A percentile compares a stretch with the other conserved stretches of the same genome.
These are phyloP conservation scores for Apiotrichum mycotoxinovorans DNA, from an alignment of 1,284 basidiomycete genomes.

Conservation along the genomic window DNA sequence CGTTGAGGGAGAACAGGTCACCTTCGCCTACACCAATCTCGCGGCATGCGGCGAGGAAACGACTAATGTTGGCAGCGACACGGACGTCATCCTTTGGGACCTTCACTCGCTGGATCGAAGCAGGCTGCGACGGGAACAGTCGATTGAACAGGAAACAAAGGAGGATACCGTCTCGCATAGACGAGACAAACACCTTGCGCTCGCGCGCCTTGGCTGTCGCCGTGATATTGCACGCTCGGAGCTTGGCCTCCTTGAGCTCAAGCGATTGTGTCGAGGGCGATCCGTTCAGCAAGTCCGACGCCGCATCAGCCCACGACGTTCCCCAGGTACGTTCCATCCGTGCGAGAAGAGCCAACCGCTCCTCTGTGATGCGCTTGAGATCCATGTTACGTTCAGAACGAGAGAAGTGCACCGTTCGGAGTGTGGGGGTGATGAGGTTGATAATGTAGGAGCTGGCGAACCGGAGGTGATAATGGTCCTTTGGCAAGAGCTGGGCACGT, in stretches of 20 bases:
- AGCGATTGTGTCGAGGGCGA: slow-evolving; percentile 15
- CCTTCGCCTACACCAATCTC: slow-evolving; percentile 25
- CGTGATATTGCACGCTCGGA: slow-evolving; percentile 52
- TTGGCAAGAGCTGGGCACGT: slow-evolving; percentile 23
- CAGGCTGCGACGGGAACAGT: slow-evolving; percentile 34
- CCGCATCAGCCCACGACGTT: slow-evolving; percentile 52
- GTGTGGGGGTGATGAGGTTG: slow-evolving; percentile 35
- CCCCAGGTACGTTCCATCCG: slow-evolving; percentile 71
- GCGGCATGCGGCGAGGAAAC: slow-evolving; percentile 40
- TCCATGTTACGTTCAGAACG: slow-evolving; percentile 31
- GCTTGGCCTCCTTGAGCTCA: slow-evolving; percentile 46
- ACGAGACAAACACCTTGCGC: slow-evolving; percentile 63
- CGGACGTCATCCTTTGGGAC: slow-evolving; percentile 35
- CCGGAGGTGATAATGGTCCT: slow-evolving; percentile 44
- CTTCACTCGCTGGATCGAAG: slow-evolving; percentile 37
- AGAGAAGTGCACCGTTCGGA: slow-evolving; percentile 27
- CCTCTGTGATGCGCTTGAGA: slow-evolving; percentile 61
- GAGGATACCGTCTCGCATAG: slow-evolving; percentile 74
- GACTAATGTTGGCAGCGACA: slow-evolving; percentile 35
- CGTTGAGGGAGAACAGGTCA: slow-evolving; percentile 34
- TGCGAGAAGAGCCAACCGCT: slow-evolving; percentile 59
- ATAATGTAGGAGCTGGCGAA: slow-evolving; percentile 42
- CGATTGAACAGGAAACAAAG: slow-evolving; percentile 62
- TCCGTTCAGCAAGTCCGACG: slow-evolving; percentile 17
- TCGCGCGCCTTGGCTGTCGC: slow-evolving; percentile 67